phyloP scores from a whole-genome alignment of 2,329 filamentous ascomycete genomes.

The Parascedosporium putredinis region DNA sequence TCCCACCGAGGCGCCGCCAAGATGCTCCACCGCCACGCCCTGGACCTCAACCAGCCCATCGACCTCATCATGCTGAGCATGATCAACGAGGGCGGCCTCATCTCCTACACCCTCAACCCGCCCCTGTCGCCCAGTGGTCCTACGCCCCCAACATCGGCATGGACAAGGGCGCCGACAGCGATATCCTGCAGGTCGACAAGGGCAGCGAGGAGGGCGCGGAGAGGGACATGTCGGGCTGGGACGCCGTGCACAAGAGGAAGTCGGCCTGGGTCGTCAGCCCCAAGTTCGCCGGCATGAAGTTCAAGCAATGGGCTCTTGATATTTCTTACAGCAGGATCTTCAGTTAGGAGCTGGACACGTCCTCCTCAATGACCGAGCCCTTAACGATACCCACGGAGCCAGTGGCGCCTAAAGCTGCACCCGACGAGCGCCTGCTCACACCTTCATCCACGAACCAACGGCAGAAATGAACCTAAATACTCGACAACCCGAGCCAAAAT shows the following conservation, averaged over 20 bases:
- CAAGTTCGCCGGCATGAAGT: background rate
- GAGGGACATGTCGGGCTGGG: background rate
- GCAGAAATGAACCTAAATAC: too few relatives aligned
- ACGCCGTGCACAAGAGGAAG: background rate
- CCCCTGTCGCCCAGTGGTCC: conserved; percentile 18
- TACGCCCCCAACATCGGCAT: conserved; percentile 16
- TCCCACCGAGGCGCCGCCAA: conserved; percentile 19
- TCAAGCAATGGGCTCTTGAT: background rate
- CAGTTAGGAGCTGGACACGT: too few relatives aligned
- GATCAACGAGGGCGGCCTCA: conserved; percentile 14
- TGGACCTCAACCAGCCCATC: conserved; percentile 17
- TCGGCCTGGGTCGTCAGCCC: conserved; percentile 3
- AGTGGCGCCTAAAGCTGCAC: too few relatives aligned
- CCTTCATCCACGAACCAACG: too few relatives aligned
- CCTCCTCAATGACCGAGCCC: too few relatives aligned
- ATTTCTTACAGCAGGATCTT: background rate
- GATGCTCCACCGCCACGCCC: conserved; percentile 14
- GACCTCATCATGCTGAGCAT: conserved; percentile 18
- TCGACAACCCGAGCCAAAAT: too few relatives aligned
- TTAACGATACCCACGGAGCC: too few relatives aligned
- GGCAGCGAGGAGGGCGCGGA: background rate
- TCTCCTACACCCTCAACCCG: conserved; percentile 16
- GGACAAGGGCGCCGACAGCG: conserved; percentile 14
- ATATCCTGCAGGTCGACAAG: conserved; percentile 12
- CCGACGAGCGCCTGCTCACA: too few relatives aligned